Base-by-base conservation (phyloP, 352 stramenopile genomes). In the Phytopythium oedochilum region DNA sequence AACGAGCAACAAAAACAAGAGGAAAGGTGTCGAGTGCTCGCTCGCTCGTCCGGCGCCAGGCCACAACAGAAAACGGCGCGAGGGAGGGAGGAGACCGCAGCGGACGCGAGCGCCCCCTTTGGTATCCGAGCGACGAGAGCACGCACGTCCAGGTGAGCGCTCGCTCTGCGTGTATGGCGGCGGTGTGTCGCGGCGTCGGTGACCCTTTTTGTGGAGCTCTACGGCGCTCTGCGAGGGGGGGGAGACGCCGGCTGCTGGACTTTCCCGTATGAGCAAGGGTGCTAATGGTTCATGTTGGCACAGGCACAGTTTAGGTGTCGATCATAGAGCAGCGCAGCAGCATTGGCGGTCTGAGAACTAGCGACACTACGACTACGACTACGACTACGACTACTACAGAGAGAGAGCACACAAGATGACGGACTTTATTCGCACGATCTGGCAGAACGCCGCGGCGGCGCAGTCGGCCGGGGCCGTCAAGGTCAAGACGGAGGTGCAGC, bases 361-460 rank as follows among this genome's bases (percentile, higher is more conserved):
- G 20, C 17, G 8, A 44, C 17, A 42, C 12, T 1, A 18, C 22
- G 10, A 20, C 15, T 35, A 1, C 44, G 26, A 54, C 20, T 23
- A 22, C n/a, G n/a, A n/a, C n/a, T 25, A 44, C 18, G 8, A 31
- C 11, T 35, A n/a, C 29, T 29, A 50, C 44, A 53, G 25, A 26
- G 10, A 54, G 2, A 3, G 4, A 34, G 28, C 12, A 54, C 25
- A 59, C 49, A 57, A 59, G 39, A 90, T 91, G 80, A 91, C 80
- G 15, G 80, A 91, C 34, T 88, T 88, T 38, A 82, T 91, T 51
- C 80, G 80, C 57, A 91, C 63, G 39, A 91, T 91, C 62, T 73
- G 75, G 54, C 77, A 77, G 53, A 82, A 63, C n/a, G 71, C 66
- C n/a, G 59, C 53, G 23, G 29, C 47, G 22, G 28, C 31, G 22